Percentiles rank a stretch among this genome's conserved stretches.
phyloP scores from a whole-genome alignment of 1,139 yeast species.

The Suhomyces bribrorum region DNA sequence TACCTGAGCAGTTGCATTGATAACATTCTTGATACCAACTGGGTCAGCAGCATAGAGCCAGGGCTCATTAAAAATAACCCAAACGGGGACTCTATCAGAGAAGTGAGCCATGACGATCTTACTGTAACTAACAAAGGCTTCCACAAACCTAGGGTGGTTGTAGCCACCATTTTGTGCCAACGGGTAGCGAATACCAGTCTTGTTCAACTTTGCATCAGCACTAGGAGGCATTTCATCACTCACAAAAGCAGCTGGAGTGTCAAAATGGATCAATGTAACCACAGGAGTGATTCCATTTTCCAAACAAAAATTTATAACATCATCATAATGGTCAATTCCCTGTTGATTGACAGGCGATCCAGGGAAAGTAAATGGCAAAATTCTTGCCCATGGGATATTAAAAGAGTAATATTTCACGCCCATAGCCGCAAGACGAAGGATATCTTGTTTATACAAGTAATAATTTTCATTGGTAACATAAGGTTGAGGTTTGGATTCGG shows the following conservation, averaged over 20 bases:
- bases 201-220: not conserved
- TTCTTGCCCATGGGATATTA: constrained; percentile 38
- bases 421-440: constrained; percentile 31
- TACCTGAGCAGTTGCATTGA: constrained; percentile 30
- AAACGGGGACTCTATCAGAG: constrained; percentile 34
- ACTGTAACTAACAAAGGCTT: constrained; percentile 35
- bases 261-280: constrained; percentile 38
- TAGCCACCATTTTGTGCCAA: constrained; percentile 26
- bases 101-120: constrained; percentile 31
- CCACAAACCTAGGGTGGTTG: constrained; percentile 25
- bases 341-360: constrained; percentile 32
- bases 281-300: constrained; percentile 32
- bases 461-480: constrained; percentile 36
- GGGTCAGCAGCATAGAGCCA: constrained; percentile 21
- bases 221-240: not conserved
- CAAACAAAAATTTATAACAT: constrained; percentile 30
- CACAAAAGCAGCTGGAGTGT: constrained; percentile 23
- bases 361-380: constrained; percentile 29
- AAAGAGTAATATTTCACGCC: constrained; percentile 36
- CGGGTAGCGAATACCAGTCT: constrained; percentile 3
- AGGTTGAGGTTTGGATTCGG: constrained; percentile 16
- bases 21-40: constrained; percentile 27
- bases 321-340: constrained; percentile 37
- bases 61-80: constrained; percentile 39
- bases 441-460: constrained; percentile 35